These are phyloP conservation scores for Fusarium newnesense DNA, from an alignment of 2,329 filamentous ascomycete species.

Conservation along the genomic window DNA sequence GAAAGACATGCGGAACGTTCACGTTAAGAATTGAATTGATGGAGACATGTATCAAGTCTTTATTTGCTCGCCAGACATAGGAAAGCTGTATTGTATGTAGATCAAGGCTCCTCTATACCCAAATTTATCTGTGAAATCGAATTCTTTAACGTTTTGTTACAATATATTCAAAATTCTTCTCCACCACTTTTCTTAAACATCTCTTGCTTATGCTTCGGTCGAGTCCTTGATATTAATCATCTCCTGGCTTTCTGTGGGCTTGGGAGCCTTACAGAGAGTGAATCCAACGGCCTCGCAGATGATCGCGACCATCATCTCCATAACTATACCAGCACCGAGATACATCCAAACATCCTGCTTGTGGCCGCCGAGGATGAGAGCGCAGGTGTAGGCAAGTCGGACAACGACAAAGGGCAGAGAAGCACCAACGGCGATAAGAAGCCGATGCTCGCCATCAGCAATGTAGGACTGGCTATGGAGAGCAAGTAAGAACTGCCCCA, in stretches of 20 bases:
- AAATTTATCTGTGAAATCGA: background rate
- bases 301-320: conserved; percentile 49
- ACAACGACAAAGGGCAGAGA: conserved; percentile 50
- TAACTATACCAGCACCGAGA: conserved; percentile 47
- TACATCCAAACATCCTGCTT: conserved; percentile 46
- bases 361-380: conserved; percentile 44
- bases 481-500: conserved; percentile 54
- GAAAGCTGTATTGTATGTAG: background rate
- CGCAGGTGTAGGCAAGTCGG: conserved; percentile 46
- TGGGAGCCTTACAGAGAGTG: conserved; percentile 40
- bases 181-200: background rate
- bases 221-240: background rate
- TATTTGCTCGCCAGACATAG: conserved; percentile 8
- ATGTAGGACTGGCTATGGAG: conserved; percentile 52
- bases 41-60: conserved; percentile 17
- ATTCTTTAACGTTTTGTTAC: background rate
- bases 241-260: conserved; percentile 14
- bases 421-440: conserved; percentile 57
- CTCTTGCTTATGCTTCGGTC: background rate
- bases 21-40: conserved; percentile 13
- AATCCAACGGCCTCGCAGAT: conserved; percentile 47
- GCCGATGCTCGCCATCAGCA: conserved; percentile 63
- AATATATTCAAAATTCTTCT: background rate
- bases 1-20: background rate
- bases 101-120: background rate